phyloP scores from a whole-genome alignment of 169 alveolate genomes.

The Plasmodium falciparum region DNA sequence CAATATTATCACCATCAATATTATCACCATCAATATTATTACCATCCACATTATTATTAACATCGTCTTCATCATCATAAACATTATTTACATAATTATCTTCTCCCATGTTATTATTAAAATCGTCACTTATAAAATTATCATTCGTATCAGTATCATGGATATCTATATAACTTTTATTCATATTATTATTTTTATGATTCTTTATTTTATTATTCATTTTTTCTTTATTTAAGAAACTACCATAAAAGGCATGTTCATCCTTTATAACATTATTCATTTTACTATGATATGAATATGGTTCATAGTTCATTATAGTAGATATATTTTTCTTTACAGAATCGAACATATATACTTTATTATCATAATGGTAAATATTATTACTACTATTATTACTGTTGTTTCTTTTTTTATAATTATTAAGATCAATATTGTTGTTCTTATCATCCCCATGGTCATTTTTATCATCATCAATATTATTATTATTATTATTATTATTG shows the following conservation, averaged over 20 bases:
- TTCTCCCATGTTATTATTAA: no score
- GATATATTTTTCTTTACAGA: background rate
- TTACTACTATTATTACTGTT: background rate
- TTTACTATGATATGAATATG: background rate
- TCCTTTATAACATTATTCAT: background rate
- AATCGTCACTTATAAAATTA: no score
- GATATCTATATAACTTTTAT: no score
- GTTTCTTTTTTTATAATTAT: background rate
- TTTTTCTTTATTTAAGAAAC: background rate
- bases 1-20: no score
- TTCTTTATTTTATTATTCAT: no score
- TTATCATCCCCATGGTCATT: background rate
- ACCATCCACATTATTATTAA: no score
- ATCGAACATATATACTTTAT: background rate
- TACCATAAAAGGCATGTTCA: background rate
- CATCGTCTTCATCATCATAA: no score
- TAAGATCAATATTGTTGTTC: background rate
- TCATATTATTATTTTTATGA: no score
- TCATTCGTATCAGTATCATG: no score
- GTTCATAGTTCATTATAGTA: background rate
- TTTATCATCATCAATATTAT: conserved; percentile 2
- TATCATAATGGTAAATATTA: background rate
- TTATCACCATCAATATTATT: no score
- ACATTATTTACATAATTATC: no score
- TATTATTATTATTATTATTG: conserved; percentile 6